Percentiles rank a stretch among this genome's conserved stretches.
Evolutionary conservation across 192 early-diverging fungal genomes (phyloP).

Genomic region (Linnemannia zychae): DNA sequence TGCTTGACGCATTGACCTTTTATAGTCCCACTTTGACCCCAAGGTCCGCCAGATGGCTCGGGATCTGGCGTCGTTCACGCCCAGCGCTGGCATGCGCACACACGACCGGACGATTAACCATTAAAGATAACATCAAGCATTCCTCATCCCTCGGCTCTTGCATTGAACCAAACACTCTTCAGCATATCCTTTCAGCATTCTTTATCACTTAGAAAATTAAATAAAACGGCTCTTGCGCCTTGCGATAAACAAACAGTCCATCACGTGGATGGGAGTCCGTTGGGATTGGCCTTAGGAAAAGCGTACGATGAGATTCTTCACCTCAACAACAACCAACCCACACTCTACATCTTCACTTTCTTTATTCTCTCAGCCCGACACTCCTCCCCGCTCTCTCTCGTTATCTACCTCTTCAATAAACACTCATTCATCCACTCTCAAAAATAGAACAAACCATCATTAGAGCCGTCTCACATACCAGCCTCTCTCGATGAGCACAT

Average conservation of each 20-base stretch:
- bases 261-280: neutral
- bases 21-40: conserved; percentile 70
- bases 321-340: no score
- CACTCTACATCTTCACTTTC: no score
- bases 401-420: no score
- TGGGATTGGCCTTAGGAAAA: neutral
- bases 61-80: conserved; percentile 56
- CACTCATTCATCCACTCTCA: neutral
- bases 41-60: conserved; percentile 63
- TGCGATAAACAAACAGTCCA: neutral
- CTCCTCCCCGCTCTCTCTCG: no score
- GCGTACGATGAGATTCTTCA: no score
- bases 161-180: neutral
- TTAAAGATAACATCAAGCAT: neutral
- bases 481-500: neutral
- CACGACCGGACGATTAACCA: conserved; percentile 54
- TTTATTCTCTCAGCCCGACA: no score
- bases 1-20: neutral
- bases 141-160: neutral
- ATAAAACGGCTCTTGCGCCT: neutral
- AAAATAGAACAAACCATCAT: neutral
- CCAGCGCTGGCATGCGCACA: conserved; percentile 47
- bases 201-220: neutral
- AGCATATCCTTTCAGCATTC: conserved; percentile 8
- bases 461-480: neutral